These are phyloP conservation scores for Blastomyces parvus DNA, from an alignment of 2,329 filamentous ascomycete genomes.

Conservation along the genomic window DNA sequence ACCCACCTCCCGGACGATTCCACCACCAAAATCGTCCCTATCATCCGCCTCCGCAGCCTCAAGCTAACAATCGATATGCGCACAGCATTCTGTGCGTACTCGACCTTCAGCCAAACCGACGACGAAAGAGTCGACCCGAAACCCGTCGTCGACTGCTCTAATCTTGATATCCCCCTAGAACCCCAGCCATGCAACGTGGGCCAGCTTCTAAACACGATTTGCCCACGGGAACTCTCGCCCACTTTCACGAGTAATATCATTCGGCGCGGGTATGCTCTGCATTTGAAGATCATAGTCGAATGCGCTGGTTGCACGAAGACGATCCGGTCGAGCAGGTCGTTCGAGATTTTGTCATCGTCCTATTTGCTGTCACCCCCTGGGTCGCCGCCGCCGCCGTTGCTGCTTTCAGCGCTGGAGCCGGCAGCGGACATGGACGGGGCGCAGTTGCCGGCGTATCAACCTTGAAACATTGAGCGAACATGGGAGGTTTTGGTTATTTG, in stretches of 20 bases:
- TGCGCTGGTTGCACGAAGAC: conserved; percentile 1
- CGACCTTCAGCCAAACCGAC: not conserved
- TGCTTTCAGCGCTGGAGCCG: not conserved
- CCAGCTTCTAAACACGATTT: not conserved
- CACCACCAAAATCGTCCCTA: conserved; percentile 1
- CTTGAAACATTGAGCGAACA: not conserved
- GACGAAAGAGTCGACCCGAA: not conserved
- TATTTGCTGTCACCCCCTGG: not conserved
- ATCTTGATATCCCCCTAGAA: not conserved
- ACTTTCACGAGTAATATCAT: conserved; percentile 1
- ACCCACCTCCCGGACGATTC: not conserved
- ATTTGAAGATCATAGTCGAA: not conserved
- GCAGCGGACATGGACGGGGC: not conserved
- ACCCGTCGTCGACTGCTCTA: not conserved
- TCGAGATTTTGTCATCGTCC: not conserved
- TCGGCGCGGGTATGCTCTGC: not conserved
- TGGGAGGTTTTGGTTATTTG: not conserved
- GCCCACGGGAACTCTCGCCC: not conserved
- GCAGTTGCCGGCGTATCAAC: not conserved
- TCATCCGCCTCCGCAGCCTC: not conserved
- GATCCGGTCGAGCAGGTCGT: no score
- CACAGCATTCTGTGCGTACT: not conserved
- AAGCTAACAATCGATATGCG: not conserved
- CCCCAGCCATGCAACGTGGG: not conserved
- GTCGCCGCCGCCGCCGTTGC: not conserved